Base-by-base conservation (phyloP, 1,284 basidiomycete species). In the Abortiporus biennis region DNA sequence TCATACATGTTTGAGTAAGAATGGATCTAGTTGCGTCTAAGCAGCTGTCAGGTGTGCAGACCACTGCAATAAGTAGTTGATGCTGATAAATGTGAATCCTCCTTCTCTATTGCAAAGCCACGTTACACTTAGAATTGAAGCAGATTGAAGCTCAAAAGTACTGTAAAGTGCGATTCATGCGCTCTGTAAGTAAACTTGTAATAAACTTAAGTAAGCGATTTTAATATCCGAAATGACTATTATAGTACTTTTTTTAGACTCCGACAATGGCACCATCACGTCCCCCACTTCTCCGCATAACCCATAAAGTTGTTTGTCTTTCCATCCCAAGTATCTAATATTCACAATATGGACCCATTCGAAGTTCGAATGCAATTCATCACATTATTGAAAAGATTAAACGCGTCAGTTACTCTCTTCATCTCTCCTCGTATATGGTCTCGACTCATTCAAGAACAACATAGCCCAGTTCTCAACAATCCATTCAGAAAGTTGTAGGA, bases 301-400 rank as follows among this genome's bases (percentile, higher is more conserved):
- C 8, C 27, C n/a, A 29, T 29, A 8, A 8, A 8, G n/a, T 29
- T n/a, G n/a, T 29, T 29, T 8, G n/a, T 29, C 27, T 29, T 9
- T 29, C 8, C n/a, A 29, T 29, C n/a, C 27, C 8, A n/a, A 8
- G 27, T 29, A 29, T 9, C 27, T n/a, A 29, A 8, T n/a, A n/a
- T 9, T 9, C 27, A 29, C 8, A 29, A 8, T 8, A 90, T 92
- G 82, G 90, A 93, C 62, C 85, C 89, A 0, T 94, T 93, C 58
- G 89, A 93, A 77, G 85, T 91, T 35, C 77, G 89, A 51, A 84
- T 93, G 71, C 84, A 90, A 53, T 92, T 93, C 58, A 71, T 92
- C 12, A 67, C 74, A 20, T 72, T 84, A 35, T 68, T 92, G 41
- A 73, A 79, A 43, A 76, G 78, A 49, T 73, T 93, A 23, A 86